Evolutionary conservation across 2,329 filamentous ascomycete species (phyloP), one percentile per base, ranked within the genome.

Genomic region (Leptographium lundbergii): DNA sequence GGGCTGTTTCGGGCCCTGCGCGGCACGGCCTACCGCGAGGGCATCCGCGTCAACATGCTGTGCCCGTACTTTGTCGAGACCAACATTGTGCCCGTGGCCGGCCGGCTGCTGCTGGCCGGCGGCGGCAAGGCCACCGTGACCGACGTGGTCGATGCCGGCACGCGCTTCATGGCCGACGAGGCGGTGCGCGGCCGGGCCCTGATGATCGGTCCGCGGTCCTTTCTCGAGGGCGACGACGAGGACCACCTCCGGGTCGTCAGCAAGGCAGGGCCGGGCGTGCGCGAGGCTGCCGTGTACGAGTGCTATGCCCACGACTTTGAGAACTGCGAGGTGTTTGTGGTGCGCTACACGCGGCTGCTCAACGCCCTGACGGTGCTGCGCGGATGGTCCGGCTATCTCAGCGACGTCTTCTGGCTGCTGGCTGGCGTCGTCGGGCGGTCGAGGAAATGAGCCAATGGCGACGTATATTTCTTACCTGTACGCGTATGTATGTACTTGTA

Each of bases 11-110:
- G 84, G 48, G 74, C 75, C 4, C 70, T 88, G 55, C 76, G 83
- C 19, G 67, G 72, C 13, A 77, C 76, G 1, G 72, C 77, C 4
- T 73, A 75, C 56, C 39, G 27, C 11, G 64, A 76, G 57, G 80
- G 80, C 50, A 70, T 87, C 57, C 77, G 85, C 56, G 73, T 86
- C 63, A 88, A 87, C 68, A 75, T 87, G 68, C 69, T 88, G 32
- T 80, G 79, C 61, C 85, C 85, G 0, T 87, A 86, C 70, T 88
- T 86, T 69, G 72, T 75, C 64, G 78, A 81, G 64, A 84, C 81
- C 13, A 77, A 79, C 24, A 78, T 87, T 54, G 67, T 84, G 10
- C 69, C 75, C 0, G 61, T 70, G 0, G 57, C 62, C 1, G 81
- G 74, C 27, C 74, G 77, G n/a, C 60, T 77, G 1, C 58, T 85